A percentile compares a stretch with the other conserved stretches of the same genome.
phyloP scores from a whole-genome alignment of 2,329 filamentous ascomycete species.

The Exserohilum turcica region DNA sequence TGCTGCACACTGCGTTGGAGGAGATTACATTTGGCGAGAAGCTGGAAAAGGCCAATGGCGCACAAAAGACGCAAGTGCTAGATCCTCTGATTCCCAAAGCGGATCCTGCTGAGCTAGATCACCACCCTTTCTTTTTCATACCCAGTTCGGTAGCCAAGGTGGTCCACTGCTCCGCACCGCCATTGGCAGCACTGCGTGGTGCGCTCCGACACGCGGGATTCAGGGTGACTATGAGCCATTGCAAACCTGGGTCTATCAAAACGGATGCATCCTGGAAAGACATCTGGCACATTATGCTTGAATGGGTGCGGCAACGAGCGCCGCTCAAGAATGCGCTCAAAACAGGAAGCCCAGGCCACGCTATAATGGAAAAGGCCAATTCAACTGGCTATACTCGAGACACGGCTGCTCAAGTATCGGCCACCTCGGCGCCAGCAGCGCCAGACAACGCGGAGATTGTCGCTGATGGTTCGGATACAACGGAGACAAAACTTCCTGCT shows the following conservation, averaged over 20 bases:
- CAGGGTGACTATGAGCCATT: conserved; percentile 81
- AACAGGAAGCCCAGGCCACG: conserved; percentile 71
- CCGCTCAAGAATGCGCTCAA: conserved; percentile 78
- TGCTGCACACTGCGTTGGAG: conserved; percentile 86
- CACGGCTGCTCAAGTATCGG: conserved; percentile 2
- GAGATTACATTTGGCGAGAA: conserved; percentile 58
- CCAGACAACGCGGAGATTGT: conserved; percentile 3
- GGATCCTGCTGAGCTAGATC: conserved; percentile 60
- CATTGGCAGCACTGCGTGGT: conserved; percentile 78
- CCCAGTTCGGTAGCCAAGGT: conserved; percentile 75
- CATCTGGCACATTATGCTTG: conserved; percentile 90
- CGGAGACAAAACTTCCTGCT: conserved; percentile 18
- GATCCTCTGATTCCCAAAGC: conserved; percentile 48
- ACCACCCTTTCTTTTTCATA: conserved; percentile 84
- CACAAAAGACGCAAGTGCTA: conserved; percentile 28
- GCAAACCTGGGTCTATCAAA: conserved; percentile 86
- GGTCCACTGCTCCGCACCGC: conserved; percentile 78
- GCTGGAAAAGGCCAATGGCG: conserved; percentile 21
- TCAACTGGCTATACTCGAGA: conserved; percentile 21
- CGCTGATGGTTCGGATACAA: conserved; percentile 3
- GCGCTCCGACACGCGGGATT: conserved; percentile 83
- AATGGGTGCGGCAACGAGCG: conserved; percentile 82
- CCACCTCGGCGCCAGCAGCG: conserved; percentile 3
- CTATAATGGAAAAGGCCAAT: conserved; percentile 53
- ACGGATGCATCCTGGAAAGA: conserved; percentile 90